Percentiles rank a stretch among this genome's conserved stretches.
These are phyloP conservation scores for Sporothrix curviconia DNA, from an alignment of 2,329 filamentous ascomycete genomes.

Conservation along the genomic window DNA sequence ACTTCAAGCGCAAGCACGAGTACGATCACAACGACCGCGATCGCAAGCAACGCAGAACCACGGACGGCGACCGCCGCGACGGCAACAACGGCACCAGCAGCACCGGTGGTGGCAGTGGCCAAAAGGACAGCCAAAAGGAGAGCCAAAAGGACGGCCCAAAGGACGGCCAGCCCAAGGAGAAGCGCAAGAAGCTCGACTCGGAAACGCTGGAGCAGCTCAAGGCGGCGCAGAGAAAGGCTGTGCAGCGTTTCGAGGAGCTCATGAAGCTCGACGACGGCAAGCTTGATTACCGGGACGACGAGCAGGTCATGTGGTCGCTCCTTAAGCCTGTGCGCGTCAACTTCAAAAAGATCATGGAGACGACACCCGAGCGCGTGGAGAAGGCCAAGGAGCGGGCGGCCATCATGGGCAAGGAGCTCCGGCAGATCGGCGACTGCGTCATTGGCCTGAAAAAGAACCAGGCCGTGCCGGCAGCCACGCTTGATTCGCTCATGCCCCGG, in stretches of 20 bases:
- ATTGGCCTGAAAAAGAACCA: conserved; percentile 28
- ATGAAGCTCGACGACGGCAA: conserved; percentile 31
- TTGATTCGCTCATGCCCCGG: conserved; percentile 31
- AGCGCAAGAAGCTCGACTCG: conserved; percentile 29
- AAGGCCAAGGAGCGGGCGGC: conserved; percentile 32
- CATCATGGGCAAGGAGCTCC: conserved; percentile 32
- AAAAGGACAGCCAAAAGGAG: conserved; percentile 23
- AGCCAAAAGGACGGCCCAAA: conserved; percentile 23
- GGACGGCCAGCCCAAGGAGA: conserved; percentile 30
- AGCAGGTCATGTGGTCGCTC: conserved; percentile 34
- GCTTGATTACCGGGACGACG: conserved; percentile 29
- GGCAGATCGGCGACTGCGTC: conserved; percentile 31
- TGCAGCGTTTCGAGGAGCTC: conserved; percentile 33
- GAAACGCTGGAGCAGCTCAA: conserved; percentile 32
- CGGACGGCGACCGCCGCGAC: conserved; percentile 22
- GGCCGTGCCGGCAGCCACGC: conserved; percentile 24
- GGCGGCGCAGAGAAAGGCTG: conserved; percentile 28
- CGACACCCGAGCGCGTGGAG: conserved; percentile 25
- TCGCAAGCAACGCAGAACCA: conserved; percentile 45
- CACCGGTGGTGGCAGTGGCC: conserved; percentile 18
- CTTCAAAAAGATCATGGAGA: conserved; percentile 33
- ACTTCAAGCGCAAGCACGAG: conserved; percentile 56
- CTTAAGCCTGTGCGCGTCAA: conserved; percentile 31
- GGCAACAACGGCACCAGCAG: conserved; percentile 23
- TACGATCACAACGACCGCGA: conserved; percentile 45